Percentiles rank a stretch among this genome's conserved stretches.
Conservation (phyloP, 306 rosid genomes). For the Morella rubra region DNA sequence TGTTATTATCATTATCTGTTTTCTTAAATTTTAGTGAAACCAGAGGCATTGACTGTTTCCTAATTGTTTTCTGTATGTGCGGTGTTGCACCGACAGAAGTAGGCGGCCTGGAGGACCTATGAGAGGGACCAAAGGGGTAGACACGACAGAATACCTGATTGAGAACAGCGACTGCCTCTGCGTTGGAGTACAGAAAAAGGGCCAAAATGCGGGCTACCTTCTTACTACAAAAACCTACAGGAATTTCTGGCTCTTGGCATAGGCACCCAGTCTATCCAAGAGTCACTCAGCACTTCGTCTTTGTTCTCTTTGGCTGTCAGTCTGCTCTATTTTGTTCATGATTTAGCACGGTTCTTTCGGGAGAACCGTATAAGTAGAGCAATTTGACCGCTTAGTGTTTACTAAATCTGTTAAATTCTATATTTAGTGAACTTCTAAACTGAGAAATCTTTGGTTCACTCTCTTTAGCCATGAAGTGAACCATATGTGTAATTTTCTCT, state of each 20-base stretch:
- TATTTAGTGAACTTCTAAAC: not conserved
- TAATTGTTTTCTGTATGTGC: not conserved
- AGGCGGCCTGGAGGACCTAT: slow-evolving; percentile 47
- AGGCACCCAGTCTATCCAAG: not conserved
- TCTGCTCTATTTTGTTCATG: not conserved
- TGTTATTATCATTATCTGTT: too few relatives aligned
- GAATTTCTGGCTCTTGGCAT: slow-evolving; percentile 93
- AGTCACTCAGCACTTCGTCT: not conserved
- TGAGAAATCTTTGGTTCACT: slow-evolving; percentile 3
- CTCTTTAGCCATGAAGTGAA: slow-evolving; percentile 7
- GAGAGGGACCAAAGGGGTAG: slow-evolving; percentile 46
- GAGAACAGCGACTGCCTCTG: slow-evolving; percentile 78
- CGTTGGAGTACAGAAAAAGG: slow-evolving; percentile 77
- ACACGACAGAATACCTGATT: slow-evolving; percentile 80
- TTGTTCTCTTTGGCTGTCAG: not conserved
- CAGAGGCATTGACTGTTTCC: not conserved
- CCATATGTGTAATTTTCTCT: not conserved
- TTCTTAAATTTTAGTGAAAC: too few relatives aligned
- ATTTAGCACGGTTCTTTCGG: not conserved
- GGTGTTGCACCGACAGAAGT: slow-evolving; percentile 36
- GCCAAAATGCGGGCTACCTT: slow-evolving; percentile 78
- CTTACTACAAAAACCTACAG: slow-evolving; percentile 76
- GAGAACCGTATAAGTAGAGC: not conserved
- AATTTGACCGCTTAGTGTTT: slow-evolving; percentile 7
- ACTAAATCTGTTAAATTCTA: not conserved